Evolutionary conservation across 805 yeast genomes (phyloP).

Genomic region (Saccharomycopsis fodiens): DNA sequence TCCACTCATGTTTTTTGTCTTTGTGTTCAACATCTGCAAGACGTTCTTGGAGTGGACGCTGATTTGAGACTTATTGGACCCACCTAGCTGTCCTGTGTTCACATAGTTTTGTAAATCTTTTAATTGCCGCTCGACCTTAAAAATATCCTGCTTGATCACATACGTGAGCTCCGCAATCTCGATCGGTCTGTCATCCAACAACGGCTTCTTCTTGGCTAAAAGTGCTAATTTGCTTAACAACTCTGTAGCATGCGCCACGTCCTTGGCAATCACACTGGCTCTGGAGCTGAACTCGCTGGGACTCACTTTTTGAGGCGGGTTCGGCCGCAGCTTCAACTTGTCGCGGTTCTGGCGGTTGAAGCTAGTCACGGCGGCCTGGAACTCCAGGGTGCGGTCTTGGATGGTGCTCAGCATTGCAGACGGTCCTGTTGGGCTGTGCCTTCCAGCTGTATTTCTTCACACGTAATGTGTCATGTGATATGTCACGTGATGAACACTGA

Average conservation of each 20-base stretch:
- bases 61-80: conserved; percentile 44
- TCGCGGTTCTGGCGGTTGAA: conserved; percentile 51
- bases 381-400: conserved; percentile 86
- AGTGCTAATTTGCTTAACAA: conserved; percentile 71
- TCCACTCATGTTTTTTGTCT: conserved; percentile 86
- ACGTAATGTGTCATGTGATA: too few relatives aligned
- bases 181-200: conserved; percentile 89
- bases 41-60: conserved; percentile 77
- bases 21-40: conserved; percentile 76
- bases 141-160: conserved; percentile 74
- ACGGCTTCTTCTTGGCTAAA: conserved; percentile 80
- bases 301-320: conserved; percentile 31
- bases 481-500: too few relatives aligned
- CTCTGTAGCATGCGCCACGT: conserved; percentile 79
- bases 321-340: conserved; percentile 23
- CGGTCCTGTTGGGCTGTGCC: too few relatives aligned
- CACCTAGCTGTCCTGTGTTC: conserved; percentile 28
- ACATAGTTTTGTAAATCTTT: conserved; percentile 51
- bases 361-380: conserved; percentile 82
- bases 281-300: conserved; percentile 57
- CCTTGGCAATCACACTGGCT: conserved; percentile 82
- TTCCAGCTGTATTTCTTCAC: too few relatives aligned
- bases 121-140: conserved; percentile 66
- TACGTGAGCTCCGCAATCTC: conserved; percentile 90
- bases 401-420: conserved; percentile 21